Evolutionary conservation across 1,284 basidiomycete species (phyloP).

Genomic region (Xerocomus amazonicus): DNA sequence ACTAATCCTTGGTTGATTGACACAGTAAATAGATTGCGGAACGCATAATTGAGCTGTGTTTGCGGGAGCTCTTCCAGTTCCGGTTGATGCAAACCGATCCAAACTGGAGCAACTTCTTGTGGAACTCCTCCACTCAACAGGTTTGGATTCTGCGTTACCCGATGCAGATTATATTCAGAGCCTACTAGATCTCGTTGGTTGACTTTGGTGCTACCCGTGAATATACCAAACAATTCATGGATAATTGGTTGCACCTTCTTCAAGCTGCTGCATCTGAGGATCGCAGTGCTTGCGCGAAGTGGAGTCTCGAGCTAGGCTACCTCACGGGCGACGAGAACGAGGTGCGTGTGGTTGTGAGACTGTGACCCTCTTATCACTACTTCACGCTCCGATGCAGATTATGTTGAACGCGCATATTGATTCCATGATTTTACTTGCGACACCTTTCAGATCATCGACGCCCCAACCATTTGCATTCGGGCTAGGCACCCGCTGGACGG

Average conservation of each 20-base stretch:
- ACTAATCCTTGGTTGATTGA: neutral
- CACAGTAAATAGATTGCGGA: conserved; percentile 66
- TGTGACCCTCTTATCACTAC: neutral
- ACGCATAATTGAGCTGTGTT: conserved; percentile 80
- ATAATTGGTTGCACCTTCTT: conserved; percentile 81
- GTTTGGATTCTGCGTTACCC: conserved; percentile 27
- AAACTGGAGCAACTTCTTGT: conserved; percentile 98
- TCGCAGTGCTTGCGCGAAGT: conserved; percentile 63
- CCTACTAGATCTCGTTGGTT: conserved; percentile 74
- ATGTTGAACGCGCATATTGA: conserved; percentile 90
- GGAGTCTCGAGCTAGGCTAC: conserved; percentile 83
- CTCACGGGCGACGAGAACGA: conserved; percentile 87
- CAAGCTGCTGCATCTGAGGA: conserved; percentile 76
- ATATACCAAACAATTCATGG: conserved; percentile 87
- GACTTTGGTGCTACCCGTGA: conserved; percentile 95
- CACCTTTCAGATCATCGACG: conserved; percentile 68
- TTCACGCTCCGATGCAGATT: conserved; percentile 40
- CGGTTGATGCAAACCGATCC: conserved; percentile 98
- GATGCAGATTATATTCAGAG: neutral
- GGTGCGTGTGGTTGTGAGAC: conserved; percentile 36
- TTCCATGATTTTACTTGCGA: conserved; percentile 80
- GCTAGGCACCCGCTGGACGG: conserved; percentile 57
- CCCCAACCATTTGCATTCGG: conserved; percentile 73
- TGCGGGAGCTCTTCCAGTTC: conserved; percentile 90
- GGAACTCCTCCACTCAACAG: conserved; percentile 62